Conservation (phyloP, 2,329 filamentous ascomycete species). For the Coniochaeta sp. region DNA sequence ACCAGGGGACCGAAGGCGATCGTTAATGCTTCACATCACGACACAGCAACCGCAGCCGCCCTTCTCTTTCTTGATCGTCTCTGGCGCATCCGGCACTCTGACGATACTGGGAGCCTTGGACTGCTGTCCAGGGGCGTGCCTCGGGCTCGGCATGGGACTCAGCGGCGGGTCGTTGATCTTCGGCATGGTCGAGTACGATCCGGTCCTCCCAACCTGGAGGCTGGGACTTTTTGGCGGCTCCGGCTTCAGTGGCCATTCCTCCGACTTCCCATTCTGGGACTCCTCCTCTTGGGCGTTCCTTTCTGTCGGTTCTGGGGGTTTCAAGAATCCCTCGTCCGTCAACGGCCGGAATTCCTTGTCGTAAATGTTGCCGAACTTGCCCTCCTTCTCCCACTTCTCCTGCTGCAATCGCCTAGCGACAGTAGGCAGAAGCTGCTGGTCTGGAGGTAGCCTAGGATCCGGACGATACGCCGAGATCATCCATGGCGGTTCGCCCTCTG, state of each 20-base stretch:
- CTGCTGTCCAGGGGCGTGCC: conserved; percentile 31
- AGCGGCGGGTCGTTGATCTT: conserved; percentile 43
- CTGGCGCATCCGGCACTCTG: conserved; percentile 39
- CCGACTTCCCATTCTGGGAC: conserved; percentile 22
- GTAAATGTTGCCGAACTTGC: conserved; percentile 76
- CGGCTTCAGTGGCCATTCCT: conserved; percentile 55
- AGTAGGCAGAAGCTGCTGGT: conserved; percentile 91
- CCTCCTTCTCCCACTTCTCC: conserved; percentile 91
- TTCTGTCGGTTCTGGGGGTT: conserved; percentile 33
- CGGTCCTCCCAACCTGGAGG: conserved; percentile 24
- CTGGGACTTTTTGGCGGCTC: conserved; percentile 20
- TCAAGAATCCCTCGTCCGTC: conserved; percentile 54
- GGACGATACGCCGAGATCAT: conserved; percentile 91
- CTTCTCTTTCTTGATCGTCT: conserved; percentile 43
- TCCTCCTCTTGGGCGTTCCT: conserved; percentile 11
- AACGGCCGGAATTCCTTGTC: conserved; percentile 83
- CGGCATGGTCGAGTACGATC: conserved; percentile 57
- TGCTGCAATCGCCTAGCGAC: conserved; percentile 87
- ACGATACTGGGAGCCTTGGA: conserved; percentile 35
- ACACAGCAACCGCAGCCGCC: conserved; percentile 64
- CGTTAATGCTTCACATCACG: conserved; percentile 54
- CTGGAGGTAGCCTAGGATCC: conserved; percentile 85
- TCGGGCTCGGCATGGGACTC: conserved; percentile 37
- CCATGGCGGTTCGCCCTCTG: conserved; percentile 95
- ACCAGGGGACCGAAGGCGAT: not conserved